Percentiles rank a stretch among this genome's conserved stretches.
phyloP scores from a whole-genome alignment of 148 eudicot species.

The Camellia lanceoleosa region DNA sequence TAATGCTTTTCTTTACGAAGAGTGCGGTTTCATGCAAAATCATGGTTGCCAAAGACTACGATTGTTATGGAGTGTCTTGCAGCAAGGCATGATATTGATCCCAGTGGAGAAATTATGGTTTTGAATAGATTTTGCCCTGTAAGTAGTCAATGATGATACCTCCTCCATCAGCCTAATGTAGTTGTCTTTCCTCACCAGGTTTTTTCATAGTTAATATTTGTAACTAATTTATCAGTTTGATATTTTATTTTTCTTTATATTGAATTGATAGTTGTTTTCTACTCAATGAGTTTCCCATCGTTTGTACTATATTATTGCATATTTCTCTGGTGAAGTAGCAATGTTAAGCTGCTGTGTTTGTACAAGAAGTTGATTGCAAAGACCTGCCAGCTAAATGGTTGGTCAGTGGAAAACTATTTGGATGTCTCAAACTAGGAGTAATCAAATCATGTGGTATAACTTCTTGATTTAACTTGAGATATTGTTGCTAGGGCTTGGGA shows the following conservation, averaged over 20 bases:
- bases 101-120: conserved; percentile 81
- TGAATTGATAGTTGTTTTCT: not conserved
- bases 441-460: too few relatives aligned
- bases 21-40: conserved; percentile 55
- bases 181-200: not conserved
- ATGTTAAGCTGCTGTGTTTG: too few relatives aligned
- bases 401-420: not conserved
- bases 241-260: not conserved
- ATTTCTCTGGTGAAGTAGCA: not conserved
- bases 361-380: not conserved
- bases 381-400: not conserved
- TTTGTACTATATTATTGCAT: not conserved
- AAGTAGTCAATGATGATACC: conserved; percentile 25
- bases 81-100: conserved; percentile 53
- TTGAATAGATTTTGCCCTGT: conserved; percentile 65
- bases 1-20: conserved; percentile 30
- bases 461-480: not conserved
- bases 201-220: not conserved
- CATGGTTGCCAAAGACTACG: conserved; percentile 86
- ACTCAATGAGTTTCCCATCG: not conserved
- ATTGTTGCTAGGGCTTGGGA: too few relatives aligned
- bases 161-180: not conserved
- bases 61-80: conserved; percentile 65
- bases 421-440: too few relatives aligned
- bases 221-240: not conserved